Conservation (phyloP, 2,329 filamentous ascomycete species). For the Cladosporium sp. region DNA sequence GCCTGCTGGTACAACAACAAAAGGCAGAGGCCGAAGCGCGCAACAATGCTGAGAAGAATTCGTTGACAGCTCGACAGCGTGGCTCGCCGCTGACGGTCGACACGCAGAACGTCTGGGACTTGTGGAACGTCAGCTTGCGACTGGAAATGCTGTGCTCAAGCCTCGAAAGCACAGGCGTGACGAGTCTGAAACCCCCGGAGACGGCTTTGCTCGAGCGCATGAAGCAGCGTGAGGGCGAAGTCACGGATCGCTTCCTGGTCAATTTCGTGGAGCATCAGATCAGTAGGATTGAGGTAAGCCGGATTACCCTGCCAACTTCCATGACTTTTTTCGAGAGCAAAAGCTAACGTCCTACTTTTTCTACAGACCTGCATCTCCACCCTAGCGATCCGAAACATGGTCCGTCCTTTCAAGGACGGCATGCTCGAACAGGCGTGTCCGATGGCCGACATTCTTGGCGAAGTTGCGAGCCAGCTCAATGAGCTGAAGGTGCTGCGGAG, state of each 20-base stretch:
- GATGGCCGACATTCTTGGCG: slow-evolving; percentile 69
- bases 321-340: neutral
- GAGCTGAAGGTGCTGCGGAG: slow-evolving; percentile 63
- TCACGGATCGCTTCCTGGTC: slow-evolving; percentile 83
- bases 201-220: slow-evolving; percentile 76
- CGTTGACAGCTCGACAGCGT: slow-evolving; percentile 56
- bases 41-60: slow-evolving; percentile 37
- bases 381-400: slow-evolving; percentile 75
- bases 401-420: slow-evolving; percentile 66
- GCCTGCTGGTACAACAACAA: slow-evolving; percentile 69
- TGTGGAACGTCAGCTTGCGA: slow-evolving; percentile 86
- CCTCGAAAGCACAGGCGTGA: slow-evolving; percentile 69
- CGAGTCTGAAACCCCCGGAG: slow-evolving; percentile 73
- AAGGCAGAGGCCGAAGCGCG: slow-evolving; percentile 44
- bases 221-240: slow-evolving; percentile 73
- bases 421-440: slow-evolving; percentile 75
- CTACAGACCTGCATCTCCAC: slow-evolving; percentile 78
- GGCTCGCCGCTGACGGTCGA: slow-evolving; percentile 74
- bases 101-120: slow-evolving; percentile 79
- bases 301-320: neutral
- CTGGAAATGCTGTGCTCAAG: slow-evolving; percentile 91
- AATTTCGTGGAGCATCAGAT: slow-evolving; percentile 95
- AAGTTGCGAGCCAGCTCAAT: slow-evolving; percentile 61
- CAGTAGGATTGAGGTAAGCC: slow-evolving; percentile 85
- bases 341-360: neutral